Conservation (phyloP, 208 protist genomes). For the Giardia duodenalis region DNA sequence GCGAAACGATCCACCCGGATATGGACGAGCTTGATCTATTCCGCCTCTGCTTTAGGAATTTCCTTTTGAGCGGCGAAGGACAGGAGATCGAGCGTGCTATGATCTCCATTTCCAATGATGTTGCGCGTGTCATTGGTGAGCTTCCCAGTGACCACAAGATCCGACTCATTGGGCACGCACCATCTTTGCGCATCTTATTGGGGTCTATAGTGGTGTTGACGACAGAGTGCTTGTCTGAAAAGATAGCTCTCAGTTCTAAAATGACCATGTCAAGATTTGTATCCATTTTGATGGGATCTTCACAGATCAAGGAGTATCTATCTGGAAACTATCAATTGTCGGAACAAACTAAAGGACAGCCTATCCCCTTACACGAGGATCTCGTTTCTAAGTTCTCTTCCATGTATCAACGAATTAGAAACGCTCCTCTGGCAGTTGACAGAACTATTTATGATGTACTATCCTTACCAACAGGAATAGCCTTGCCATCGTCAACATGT, state of each 20-base stretch:
- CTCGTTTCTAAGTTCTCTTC: background rate
- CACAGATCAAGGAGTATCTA: background rate
- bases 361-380: background rate
- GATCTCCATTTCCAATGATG: background rate
- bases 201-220: background rate
- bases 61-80: background rate
- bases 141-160: background rate
- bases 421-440: background rate
- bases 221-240: background rate
- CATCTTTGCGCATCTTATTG: background rate
- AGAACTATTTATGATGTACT: background rate
- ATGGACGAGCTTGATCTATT: background rate
- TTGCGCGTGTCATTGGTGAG: background rate
- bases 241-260: background rate
- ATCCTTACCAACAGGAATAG: background rate
- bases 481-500: too few species aligned
- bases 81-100: background rate
- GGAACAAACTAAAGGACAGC: background rate
- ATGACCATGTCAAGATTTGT: background rate
- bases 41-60: background rate
- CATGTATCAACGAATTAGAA: background rate
- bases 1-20: background rate
- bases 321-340: background rate
- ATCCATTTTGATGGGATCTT: background rate
- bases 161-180: background rate